phyloP scores from a whole-genome alignment of 257 asterid genomes.

The Henckelia pumila region DNA sequence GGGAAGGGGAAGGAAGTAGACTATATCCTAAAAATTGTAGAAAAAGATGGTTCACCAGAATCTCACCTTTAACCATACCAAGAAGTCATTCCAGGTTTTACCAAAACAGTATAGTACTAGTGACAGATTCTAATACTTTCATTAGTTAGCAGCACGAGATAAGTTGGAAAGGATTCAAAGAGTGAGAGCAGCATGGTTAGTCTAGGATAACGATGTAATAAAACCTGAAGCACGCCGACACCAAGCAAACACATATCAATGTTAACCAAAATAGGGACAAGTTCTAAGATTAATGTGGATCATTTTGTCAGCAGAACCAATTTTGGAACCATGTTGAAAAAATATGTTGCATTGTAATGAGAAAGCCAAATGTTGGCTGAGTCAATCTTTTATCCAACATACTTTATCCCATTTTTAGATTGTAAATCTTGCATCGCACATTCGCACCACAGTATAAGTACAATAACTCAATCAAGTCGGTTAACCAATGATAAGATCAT shows the following conservation, averaged over 20 bases:
- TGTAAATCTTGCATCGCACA: conserved; percentile 17
- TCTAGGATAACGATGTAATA: conserved; percentile 6
- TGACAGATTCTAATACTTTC: conserved; percentile 18
- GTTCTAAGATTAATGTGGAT: conserved; percentile 29
- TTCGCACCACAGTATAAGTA: conserved; percentile 11
- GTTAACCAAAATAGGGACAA: conserved; percentile 29
- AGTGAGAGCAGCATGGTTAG: conserved; percentile 13
- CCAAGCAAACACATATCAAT: conserved; percentile 31
- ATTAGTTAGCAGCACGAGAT: conserved; percentile 16
- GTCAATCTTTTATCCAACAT: conserved; percentile 20
- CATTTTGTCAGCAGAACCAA: conserved; percentile 25
- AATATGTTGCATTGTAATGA: neutral
- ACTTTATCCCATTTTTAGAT: conserved; percentile 17
- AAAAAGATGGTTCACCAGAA: conserved; percentile 31
- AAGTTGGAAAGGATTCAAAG: conserved; percentile 9
- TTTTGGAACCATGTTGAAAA: conserved; percentile 22
- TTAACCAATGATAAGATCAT: neutral
- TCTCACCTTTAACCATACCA: conserved; percentile 37
- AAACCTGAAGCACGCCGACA: conserved; percentile 7
- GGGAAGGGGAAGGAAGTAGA: neutral
- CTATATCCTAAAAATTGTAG: conserved; percentile 5
- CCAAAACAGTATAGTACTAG: conserved; percentile 9
- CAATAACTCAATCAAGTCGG: conserved; percentile 10
- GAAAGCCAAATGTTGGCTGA: conserved; percentile 13
- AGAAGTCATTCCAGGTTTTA: conserved; percentile 14